Conservation (phyloP, 1,284 basidiomycete genomes). For the Ustilago bromivora region DNA sequence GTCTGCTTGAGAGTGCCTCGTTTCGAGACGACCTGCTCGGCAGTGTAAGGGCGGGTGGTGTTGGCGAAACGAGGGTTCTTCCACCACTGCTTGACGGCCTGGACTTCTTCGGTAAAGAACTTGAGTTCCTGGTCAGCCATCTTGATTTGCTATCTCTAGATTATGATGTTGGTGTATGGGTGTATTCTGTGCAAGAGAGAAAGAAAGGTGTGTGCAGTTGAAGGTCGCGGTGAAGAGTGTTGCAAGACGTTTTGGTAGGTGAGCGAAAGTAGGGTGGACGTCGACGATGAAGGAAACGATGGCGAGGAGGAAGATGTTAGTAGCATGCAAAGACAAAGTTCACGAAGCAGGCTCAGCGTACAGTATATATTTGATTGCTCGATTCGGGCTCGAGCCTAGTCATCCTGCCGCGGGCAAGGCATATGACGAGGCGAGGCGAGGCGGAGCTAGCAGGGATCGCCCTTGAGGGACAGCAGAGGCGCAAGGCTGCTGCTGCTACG, state of each 20-base stretch:
- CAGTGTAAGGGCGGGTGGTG: constrained; percentile 89
- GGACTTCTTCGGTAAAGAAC: constrained; percentile 82
- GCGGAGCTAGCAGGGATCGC: constrained; percentile 22
- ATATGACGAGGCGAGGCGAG: constrained; percentile 2
- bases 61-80: constrained; percentile 88
- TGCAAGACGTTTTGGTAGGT: background rate
- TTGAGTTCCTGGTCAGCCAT: constrained; percentile 68
- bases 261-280: background rate
- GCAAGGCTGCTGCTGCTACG: background rate
- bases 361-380: constrained; percentile 19
- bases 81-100: constrained; percentile 89
- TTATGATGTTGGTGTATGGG: background rate
- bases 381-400: constrained; percentile 1
- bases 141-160: constrained; percentile 16
- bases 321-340: constrained; percentile 1
- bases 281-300: constrained; percentile 2
- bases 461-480: background rate
- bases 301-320: constrained; percentile 1
- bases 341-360: background rate
- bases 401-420: background rate
- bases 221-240: background rate
- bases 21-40: constrained; percentile 92
- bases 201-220: background rate
- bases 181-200: background rate
- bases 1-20: constrained; percentile 86